Base-by-base conservation (phyloP, 2,329 filamentous ascomycete genomes). In the Coniochaeta ligniaria region DNA sequence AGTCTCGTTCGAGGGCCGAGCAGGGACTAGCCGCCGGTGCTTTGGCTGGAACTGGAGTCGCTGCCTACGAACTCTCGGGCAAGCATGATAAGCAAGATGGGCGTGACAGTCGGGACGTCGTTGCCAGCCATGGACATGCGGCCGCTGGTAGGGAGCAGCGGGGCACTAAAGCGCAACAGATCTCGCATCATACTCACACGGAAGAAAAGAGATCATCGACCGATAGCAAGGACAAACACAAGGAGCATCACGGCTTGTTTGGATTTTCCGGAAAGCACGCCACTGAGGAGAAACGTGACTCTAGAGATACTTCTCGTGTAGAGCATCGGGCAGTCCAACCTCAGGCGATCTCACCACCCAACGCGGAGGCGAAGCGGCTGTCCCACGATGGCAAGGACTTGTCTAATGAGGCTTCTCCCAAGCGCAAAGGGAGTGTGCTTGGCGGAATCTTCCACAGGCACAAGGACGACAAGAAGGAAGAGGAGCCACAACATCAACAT, bases 401-500 rank as follows among this genome's bases (percentile, higher is more conserved):
- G 45, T 38, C 59, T 26, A 60, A 62, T 4, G 62, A 63, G 2
- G 54, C 14, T 1, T 61, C 63, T 0, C 57, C 60, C 7, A 63
- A 63, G 9, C 50, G 56, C 2, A 66, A 63, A 59, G 61, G 61
- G 20, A 60, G 64, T 43, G 60, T 54, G n/a, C 60, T 69, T 17
- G 50, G 68, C 12, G 63, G 67, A 26, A 62, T 68, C 55, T 68
- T 69, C 62, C 63, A 64, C 38, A 62, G 65, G 17, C 54, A 63
- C 60, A 67, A 66, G 59, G 61, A 63, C 31, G 59, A 64, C 17
- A 58, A 60, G 50, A 24, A 38, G 16, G 52, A 59, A 14, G 58
- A 64, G 6, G 59, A 61, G 3, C 45, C 63, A 1, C 31, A 50
- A 4, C 3, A 16, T 3, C 57, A 62, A 28, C 58, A 20, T 6